These are phyloP conservation scores for Tetrahymena thermophila DNA, from an alignment of 73 alveolate species.

Conservation along the genomic window DNA sequence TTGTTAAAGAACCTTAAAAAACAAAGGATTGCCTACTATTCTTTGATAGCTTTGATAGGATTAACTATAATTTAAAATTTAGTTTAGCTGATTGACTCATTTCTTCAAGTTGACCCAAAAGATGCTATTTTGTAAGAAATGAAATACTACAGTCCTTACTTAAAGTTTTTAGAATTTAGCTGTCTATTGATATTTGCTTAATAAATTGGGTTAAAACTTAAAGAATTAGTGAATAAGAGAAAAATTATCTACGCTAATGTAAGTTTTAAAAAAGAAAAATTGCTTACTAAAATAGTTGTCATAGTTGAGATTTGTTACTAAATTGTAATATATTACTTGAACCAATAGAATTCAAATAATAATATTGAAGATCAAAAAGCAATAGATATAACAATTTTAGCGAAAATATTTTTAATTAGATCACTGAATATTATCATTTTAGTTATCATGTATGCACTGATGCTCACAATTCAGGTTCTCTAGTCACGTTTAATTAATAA, in stretches of 20 bases:
- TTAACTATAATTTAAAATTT: not conserved
- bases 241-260: not conserved
- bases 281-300: not conserved
- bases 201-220: not conserved
- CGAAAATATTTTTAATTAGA: not conserved
- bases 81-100: not conserved
- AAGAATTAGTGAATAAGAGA: not conserved
- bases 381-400: not conserved
- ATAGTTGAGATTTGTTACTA: not conserved
- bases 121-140: not conserved
- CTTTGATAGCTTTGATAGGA: not conserved
- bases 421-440: not conserved
- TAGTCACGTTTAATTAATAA: not conserved
- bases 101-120: not conserved
- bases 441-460: not conserved
- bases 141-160: not conserved
- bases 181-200: not conserved
- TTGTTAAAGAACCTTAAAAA: not conserved
- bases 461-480: not conserved
- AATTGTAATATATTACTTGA: not conserved
- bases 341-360: not conserved
- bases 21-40: not conserved
- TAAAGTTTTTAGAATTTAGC: not conserved
- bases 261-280: not conserved
- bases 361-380: not conserved